Evolutionary conservation across 352 stramenopile species (phyloP).

Genomic region (Pythium periplocum): DNA sequence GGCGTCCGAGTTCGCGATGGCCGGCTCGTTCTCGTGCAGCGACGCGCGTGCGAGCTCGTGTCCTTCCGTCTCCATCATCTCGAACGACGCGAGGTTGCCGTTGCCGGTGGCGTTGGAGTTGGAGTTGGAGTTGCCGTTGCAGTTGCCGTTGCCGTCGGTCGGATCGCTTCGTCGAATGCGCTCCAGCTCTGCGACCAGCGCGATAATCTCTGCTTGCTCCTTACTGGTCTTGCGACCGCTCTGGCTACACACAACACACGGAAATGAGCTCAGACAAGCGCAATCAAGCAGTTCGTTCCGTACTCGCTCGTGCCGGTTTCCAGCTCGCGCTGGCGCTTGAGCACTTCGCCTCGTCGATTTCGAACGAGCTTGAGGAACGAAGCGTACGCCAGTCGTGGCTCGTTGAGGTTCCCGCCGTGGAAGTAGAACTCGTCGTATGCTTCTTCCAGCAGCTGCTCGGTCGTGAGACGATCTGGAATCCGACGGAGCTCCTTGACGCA

Average conservation of each 20-base stretch:
- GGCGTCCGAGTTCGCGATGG: background rate
- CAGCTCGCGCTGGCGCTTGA: conserved; percentile 19
- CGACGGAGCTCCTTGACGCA: conserved; percentile 42
- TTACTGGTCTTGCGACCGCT: conserved; percentile 27
- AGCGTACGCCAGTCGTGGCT: conserved; percentile 47
- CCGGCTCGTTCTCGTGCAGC: too few species aligned
- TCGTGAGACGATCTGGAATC: conserved; percentile 39
- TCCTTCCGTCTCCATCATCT: too few species aligned
- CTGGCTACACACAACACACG: conserved; percentile 6
- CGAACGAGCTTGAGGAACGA: conserved; percentile 66
- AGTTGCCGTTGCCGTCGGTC: conserved; percentile 1
- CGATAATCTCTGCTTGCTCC: conserved; percentile 48
- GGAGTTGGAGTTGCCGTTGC: too few species aligned
- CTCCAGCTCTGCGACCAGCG: conserved; percentile 53
- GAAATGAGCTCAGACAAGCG: conserved; percentile 1
- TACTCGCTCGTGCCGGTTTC: conserved; percentile 1
- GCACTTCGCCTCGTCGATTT: conserved; percentile 52
- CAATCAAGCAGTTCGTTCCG: background rate
- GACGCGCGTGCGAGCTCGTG: too few species aligned
- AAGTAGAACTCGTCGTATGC: conserved; percentile 72
- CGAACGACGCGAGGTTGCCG: too few species aligned
- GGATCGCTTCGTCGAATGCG: conserved; percentile 29
- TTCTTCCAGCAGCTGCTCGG: conserved; percentile 58
- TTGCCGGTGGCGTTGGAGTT: too few species aligned
- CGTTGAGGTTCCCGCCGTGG: conserved; percentile 47